Base-by-base conservation (phyloP, 192 early-diverging fungal genomes). In the Umbelopsis sp. region DNA sequence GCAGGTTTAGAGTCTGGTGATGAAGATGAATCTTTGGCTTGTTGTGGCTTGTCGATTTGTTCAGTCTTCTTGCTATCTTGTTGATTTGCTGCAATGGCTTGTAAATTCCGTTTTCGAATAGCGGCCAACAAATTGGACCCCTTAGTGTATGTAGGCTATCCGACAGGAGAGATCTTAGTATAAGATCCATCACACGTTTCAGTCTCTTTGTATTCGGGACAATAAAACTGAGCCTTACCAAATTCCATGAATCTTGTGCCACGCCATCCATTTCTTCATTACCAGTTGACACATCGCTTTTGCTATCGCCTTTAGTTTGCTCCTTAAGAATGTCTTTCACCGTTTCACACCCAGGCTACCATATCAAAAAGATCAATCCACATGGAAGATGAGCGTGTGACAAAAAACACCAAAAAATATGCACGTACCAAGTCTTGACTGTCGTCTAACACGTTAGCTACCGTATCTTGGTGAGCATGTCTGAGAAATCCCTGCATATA, bases 401-500 rank as follows among this genome's bases (percentile, higher is more conserved):
- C 38, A 0, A 6, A 41, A 6, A 6, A 41, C 1, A 0, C 1
- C 38, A 41, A 11, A 52, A 34, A 22, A 45, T 11, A 34, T 12
- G 4, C 4, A 20, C 62, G 16, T 74, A 80, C 77, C 72, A 79
- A 76, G 52, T 77, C 83, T 65, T 84, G 82, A 71, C 87, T 85
- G 66, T 87, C 88, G 69, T 95, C 89, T 51, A 97, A 89, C 0
- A 94, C 91, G 45, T 72, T 81, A 66, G 91, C 76, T 65, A 96
- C 88, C 38, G 91, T 85, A 71, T 86, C 89, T 77, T 97, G 90
- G 67, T 94, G 91, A 69, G 90, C 88, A 69, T 91, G 83, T 34
- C 75, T 66, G 75, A 97, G 69, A 71, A 87, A 95, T 26, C 84
- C 87, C 77, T 77, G 69, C 4, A 51, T 3, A 21, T 14, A 25